Conservation (phyloP, 2,329 filamentous ascomycete species). For the Malbranchea zuffiana region DNA sequence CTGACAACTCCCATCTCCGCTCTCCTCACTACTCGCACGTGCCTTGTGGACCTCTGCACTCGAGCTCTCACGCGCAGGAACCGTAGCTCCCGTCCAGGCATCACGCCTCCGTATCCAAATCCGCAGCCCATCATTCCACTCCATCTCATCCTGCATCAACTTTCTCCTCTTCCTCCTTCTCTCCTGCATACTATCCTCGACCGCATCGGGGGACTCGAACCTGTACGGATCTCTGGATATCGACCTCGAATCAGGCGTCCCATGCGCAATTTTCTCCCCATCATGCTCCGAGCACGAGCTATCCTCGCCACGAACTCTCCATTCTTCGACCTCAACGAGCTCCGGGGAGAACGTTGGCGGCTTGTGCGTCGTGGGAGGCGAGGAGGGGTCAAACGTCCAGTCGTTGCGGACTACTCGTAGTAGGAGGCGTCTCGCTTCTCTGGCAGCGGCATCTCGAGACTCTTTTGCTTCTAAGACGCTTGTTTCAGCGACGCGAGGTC, state of each 20-base stretch:
- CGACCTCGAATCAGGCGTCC: no score
- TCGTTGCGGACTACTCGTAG: conserved; percentile 33
- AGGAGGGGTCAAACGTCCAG: conserved; percentile 28
- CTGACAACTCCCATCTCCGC: conserved; percentile 8
- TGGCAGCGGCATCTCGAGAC: conserved; percentile 30
- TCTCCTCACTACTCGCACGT: conserved; percentile 19
- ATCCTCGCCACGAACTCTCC: conserved; percentile 15
- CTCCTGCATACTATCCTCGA: conserved; percentile 34
- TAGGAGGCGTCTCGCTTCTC: conserved; percentile 32
- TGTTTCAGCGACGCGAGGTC: conserved; percentile 16
- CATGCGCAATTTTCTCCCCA: neutral
- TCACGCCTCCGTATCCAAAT: conserved; percentile 68
- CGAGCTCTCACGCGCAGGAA: conserved; percentile 13
- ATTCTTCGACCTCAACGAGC: conserved; percentile 12
- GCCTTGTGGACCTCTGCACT: conserved; percentile 30
- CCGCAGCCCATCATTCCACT: conserved; percentile 72
- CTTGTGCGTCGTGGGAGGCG: conserved; percentile 5
- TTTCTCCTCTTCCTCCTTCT: conserved; percentile 48
- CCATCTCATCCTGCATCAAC: conserved; percentile 52
- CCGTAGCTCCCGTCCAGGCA: conserved; percentile 67
- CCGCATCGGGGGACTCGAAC: conserved; percentile 33
- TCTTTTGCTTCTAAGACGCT: conserved; percentile 14
- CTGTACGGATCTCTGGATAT: conserved; percentile 30
- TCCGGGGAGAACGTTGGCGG: neutral
- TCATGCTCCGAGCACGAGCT: conserved; percentile 14